phyloP scores from a whole-genome alignment of 164 flowering plant genomes.

The Magnolia changhungtana region DNA sequence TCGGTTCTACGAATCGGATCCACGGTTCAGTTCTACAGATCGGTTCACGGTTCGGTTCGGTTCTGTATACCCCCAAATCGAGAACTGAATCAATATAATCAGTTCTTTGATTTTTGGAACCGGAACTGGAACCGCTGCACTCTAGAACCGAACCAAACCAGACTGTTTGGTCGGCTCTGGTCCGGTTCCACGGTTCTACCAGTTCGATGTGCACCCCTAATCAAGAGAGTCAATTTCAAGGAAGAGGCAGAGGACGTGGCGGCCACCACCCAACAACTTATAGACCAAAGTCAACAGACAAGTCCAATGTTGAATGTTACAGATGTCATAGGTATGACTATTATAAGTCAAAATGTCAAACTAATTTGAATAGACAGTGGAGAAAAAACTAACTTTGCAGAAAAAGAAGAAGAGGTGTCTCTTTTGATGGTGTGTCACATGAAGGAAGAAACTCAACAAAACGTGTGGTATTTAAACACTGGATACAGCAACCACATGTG shows the following conservation, averaged over 20 bases:
- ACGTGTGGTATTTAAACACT: slow-evolving; percentile 4
- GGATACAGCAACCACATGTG: not conserved
- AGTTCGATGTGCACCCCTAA: too few species aligned
- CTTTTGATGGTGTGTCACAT: not conserved
- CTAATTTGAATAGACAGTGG: slow-evolving; percentile 4
- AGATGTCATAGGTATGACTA: slow-evolving; percentile 11
- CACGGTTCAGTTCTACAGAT: too few species aligned
- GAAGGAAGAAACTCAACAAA: not conserved
- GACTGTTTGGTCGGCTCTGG: too few species aligned
- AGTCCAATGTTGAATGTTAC: slow-evolving; percentile 13
- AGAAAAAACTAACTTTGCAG: not conserved
- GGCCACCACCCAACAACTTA: not conserved
- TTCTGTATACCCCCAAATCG: too few species aligned
- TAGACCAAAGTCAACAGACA: slow-evolving; percentile 4
- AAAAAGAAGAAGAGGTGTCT: slow-evolving; percentile 10
- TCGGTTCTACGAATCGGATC: too few species aligned
- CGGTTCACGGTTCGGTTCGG: too few species aligned
- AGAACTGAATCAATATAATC: too few species aligned
- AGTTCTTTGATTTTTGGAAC: too few species aligned
- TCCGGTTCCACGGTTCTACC: too few species aligned
- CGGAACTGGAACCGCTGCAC: too few species aligned
- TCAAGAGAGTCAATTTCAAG: slow-evolving; percentile 2
- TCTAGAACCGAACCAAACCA: too few species aligned
- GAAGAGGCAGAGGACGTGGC: slow-evolving; percentile 1
- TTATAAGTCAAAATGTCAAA: slow-evolving; percentile 7